Evolutionary conservation across 306 rosid species (phyloP).

Genomic region (Trifolium subterraneum): DNA sequence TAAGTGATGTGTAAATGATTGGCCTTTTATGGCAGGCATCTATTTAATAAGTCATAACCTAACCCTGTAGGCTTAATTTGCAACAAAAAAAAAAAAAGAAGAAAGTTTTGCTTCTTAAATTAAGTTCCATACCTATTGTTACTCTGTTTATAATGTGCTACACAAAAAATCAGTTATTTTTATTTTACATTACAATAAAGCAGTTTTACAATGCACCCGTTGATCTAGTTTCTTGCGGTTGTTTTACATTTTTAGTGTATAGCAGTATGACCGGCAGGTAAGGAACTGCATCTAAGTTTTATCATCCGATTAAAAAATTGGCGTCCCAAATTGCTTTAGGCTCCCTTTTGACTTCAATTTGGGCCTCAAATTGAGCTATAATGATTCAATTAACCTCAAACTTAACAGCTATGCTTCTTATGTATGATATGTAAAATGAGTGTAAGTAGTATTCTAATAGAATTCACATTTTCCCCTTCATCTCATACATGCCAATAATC

Average conservation of each 20-base stretch:
- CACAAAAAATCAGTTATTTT: too few relatives aligned
- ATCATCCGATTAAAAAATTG: background rate
- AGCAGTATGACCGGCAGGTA: too few relatives aligned
- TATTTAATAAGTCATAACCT: background rate
- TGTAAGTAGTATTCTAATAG: background rate
- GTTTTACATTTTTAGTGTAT: too few relatives aligned
- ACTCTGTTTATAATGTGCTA: too few relatives aligned
- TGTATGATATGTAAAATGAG: background rate
- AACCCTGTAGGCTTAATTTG: too few relatives aligned
- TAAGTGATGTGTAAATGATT: background rate
- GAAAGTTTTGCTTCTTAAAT: background rate
- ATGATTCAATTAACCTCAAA: background rate
- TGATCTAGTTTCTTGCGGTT: too few relatives aligned
- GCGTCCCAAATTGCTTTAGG: background rate
- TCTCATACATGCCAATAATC: background rate
- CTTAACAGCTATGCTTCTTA: background rate
- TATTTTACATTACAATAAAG: too few relatives aligned
- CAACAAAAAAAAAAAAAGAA: too few relatives aligned
- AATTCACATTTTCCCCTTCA: background rate
- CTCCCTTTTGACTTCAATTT: background rate
- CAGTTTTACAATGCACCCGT: too few relatives aligned
- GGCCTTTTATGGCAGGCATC: background rate
- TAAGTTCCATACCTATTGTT: background rate
- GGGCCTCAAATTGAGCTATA: background rate
- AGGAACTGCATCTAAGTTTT: too few relatives aligned